Conservation (phyloP, 192 early-diverging fungal species). For the Entomortierella parvispora region DNA sequence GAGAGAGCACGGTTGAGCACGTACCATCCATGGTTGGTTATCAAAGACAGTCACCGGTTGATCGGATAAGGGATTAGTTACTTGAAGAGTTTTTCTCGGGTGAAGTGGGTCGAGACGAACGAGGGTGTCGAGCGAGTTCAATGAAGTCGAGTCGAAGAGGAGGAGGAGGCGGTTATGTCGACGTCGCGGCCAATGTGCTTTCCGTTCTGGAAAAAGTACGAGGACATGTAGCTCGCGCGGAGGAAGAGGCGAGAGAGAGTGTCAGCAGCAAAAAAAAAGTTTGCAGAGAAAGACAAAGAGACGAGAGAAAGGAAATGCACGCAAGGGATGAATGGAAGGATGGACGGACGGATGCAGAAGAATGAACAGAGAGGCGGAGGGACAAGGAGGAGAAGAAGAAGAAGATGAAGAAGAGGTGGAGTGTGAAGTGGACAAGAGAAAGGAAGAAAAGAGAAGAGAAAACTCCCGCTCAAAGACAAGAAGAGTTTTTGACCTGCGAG, state of each 20-base stretch:
- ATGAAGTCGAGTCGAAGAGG: background rate
- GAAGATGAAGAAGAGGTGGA: background rate
- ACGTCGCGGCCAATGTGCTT: slow-evolving; percentile 54
- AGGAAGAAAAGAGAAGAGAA: background rate
- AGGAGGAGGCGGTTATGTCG: slow-evolving; percentile 20
- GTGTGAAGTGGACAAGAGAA: background rate
- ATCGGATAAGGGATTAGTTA: slow-evolving; percentile 4
- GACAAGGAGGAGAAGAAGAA: background rate
- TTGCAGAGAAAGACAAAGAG: background rate
- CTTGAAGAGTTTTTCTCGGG: no score
- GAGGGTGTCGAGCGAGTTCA: background rate
- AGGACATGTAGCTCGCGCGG: slow-evolving; percentile 38
- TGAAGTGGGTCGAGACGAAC: background rate
- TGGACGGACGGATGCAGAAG: background rate
- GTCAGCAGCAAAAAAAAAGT: background rate
- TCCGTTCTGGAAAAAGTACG: slow-evolving; percentile 57
- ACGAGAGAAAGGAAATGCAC: background rate
- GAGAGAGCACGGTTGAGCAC: background rate
- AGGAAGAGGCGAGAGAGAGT: background rate
- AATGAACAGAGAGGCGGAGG: background rate
- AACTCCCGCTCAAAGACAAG: no score
- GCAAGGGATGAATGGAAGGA: background rate
- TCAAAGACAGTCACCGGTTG: slow-evolving; percentile 5
- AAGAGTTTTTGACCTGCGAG: background rate
- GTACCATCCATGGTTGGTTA: slow-evolving; percentile 17